Percentiles rank a stretch among this genome's conserved stretches.
These are phyloP conservation scores for Verticillium isaacii DNA, from an alignment of 2,329 filamentous ascomycete species.

Conservation along the genomic window DNA sequence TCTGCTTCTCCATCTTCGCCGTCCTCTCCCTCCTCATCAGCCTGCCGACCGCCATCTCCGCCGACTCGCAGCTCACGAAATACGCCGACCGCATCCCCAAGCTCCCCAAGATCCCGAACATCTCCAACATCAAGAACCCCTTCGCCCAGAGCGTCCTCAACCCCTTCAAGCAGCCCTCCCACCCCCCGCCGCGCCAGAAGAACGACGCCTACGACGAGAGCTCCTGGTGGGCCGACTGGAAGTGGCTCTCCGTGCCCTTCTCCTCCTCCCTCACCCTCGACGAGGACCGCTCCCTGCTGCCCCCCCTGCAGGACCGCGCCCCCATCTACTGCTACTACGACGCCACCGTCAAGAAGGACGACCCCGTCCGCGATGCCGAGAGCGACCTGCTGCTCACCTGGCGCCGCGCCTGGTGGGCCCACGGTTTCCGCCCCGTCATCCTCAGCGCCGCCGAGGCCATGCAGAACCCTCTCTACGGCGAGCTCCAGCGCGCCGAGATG, in stretches of 20 bases:
- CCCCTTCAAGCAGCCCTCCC: conserved; percentile 65
- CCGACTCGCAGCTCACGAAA: conserved; percentile 42
- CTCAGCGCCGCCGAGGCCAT: conserved; percentile 75
- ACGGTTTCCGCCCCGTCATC: conserved; percentile 83
- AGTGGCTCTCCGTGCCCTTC: conserved; percentile 81
- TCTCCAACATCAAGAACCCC: conserved; percentile 31
- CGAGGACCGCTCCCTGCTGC: conserved; percentile 77
- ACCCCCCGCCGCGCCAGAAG: conserved; percentile 68
- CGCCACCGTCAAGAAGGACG: conserved; percentile 55
- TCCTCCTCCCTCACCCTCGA: conserved; percentile 76
- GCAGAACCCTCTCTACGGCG: conserved; percentile 73
- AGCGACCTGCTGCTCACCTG: conserved; percentile 77
- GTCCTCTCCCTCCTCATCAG: conserved; percentile 49
- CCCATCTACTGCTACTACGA: conserved; percentile 93
- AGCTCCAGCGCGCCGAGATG: conserved; percentile 60
- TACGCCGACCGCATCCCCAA: conserved; percentile 45
- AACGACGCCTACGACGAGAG: conserved; percentile 76
- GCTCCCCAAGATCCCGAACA: conserved; percentile 31
- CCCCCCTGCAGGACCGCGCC: conserved; percentile 65
- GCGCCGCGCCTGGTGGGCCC: conserved; percentile 92
- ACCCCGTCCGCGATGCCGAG: conserved; percentile 65
- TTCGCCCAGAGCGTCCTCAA: conserved; percentile 49
- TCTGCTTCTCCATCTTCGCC: conserved; percentile 46
- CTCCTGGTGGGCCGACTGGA: conserved; percentile 84
- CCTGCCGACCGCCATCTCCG: conserved; percentile 42